phyloP scores from a whole-genome alignment of 805 yeast species.

The Wickerhamomyces chaumierensis region DNA sequence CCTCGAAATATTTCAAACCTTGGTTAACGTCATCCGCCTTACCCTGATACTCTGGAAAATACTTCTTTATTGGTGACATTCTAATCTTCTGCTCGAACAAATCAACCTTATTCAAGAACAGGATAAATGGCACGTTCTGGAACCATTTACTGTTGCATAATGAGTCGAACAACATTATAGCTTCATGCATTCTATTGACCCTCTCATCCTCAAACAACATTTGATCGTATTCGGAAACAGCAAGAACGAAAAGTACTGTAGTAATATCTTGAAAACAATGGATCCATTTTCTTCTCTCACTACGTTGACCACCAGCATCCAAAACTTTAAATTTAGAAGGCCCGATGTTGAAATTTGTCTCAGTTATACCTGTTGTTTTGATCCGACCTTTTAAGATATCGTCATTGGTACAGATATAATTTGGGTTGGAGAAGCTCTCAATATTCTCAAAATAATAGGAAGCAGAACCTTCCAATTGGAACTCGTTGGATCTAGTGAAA shows the following conservation, averaged over 20 bases:
- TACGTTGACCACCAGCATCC: constrained; percentile 95
- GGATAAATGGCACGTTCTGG: constrained; percentile 71
- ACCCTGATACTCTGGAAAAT: constrained; percentile 74
- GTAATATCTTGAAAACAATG: constrained; percentile 89
- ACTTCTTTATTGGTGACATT: constrained; percentile 52
- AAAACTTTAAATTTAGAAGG: constrained; percentile 61
- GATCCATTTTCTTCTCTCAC: constrained; percentile 89
- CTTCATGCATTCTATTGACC: constrained; percentile 85
- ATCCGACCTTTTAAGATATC: constrained; percentile 87
- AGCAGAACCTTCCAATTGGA: constrained; percentile 80
- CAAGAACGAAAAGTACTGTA: constrained; percentile 78
- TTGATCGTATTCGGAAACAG: constrained; percentile 89
- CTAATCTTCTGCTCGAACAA: constrained; percentile 61
- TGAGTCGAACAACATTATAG: constrained; percentile 73
- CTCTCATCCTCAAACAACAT: constrained; percentile 80
- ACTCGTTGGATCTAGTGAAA: constrained; percentile 53
- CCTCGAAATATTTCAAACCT: constrained; percentile 63
- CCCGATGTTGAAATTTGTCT: constrained; percentile 64
- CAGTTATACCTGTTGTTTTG: constrained; percentile 92
- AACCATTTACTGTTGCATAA: constrained; percentile 84
- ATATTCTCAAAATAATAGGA: constrained; percentile 70
- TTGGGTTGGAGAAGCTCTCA: constrained; percentile 47
- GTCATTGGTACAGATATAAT: constrained; percentile 61
- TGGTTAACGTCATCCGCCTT: constrained; percentile 50
- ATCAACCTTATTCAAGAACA: constrained; percentile 85